Conservation (phyloP, 306 rosid species). For the Castanospermum australe region DNA sequence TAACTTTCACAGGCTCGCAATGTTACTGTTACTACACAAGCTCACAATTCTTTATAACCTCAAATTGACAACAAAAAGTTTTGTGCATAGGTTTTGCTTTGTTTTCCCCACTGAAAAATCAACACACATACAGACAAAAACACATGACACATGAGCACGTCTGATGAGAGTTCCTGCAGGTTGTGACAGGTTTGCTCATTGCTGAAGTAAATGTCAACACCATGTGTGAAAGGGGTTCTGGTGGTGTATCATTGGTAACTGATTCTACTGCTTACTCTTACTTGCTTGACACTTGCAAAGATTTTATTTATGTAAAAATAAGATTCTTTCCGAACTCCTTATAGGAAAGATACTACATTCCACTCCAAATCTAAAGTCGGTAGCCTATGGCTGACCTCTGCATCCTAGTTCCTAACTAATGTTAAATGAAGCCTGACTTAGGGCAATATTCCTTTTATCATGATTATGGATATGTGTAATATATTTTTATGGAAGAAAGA, state of each 20-base stretch:
- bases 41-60: background rate
- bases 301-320: background rate
- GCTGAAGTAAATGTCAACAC: conserved; percentile 84
- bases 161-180: conserved; percentile 43
- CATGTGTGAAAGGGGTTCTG: conserved; percentile 84
- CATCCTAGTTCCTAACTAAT: background rate
- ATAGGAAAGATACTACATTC: background rate
- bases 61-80: background rate
- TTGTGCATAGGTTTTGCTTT: background rate
- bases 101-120: background rate
- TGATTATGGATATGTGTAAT: background rate
- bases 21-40: background rate
- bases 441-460: background rate
- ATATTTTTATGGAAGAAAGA: background rate
- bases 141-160: background rate
- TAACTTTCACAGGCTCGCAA: background rate
- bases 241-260: conserved; percentile 72
- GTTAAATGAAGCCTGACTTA: background rate
- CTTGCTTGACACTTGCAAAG: background rate
- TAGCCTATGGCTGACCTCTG: background rate
- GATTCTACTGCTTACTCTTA: conserved; percentile 8
- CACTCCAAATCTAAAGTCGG: background rate
- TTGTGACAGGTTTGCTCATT: conserved; percentile 71
- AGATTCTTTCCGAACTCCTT: background rate
- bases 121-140: background rate